phyloP scores from a whole-genome alignment of 177 flowering plant species.

The Telopea speciosissima region DNA sequence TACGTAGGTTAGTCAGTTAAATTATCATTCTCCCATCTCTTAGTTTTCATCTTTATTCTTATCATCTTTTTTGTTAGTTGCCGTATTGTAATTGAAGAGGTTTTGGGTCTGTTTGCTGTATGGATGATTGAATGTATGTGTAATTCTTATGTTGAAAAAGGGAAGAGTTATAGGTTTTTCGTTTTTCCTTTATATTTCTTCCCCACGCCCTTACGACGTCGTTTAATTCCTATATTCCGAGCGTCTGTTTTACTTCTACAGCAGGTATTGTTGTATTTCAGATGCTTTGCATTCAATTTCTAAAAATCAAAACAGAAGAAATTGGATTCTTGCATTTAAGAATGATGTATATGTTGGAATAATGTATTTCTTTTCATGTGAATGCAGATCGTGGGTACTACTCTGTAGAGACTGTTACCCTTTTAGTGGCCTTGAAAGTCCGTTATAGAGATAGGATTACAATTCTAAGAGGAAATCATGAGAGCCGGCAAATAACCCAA shows the following conservation, averaged over 20 bases:
- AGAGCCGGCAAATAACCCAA: slow-evolving; percentile 96
- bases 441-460: slow-evolving; percentile 94
- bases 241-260: too few relatives aligned
- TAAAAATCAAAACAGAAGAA: not conserved
- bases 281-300: not conserved
- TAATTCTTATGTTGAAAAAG: not conserved
- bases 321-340: not conserved
- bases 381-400: slow-evolving; percentile 94
- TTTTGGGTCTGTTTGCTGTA: not conserved
- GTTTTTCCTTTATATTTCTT: not conserved
- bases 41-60: not conserved
- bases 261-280: too few relatives aligned
- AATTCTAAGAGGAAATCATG: slow-evolving; percentile 90
- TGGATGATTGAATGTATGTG: not conserved
- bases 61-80: not conserved
- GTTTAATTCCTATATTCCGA: too few relatives aligned
- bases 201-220: too few relatives aligned
- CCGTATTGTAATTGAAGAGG: not conserved
- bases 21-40: not conserved
- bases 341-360: not conserved
- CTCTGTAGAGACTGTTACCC: slow-evolving; percentile 92
- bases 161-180: not conserved
- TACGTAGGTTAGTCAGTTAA: slow-evolving; percentile 30
- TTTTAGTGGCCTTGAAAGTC: slow-evolving; percentile 85
- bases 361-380: slow-evolving; percentile 4